Evolutionary conservation across 1,284 basidiomycete genomes (phyloP).

Genomic region (Schizophyllum commune): DNA sequence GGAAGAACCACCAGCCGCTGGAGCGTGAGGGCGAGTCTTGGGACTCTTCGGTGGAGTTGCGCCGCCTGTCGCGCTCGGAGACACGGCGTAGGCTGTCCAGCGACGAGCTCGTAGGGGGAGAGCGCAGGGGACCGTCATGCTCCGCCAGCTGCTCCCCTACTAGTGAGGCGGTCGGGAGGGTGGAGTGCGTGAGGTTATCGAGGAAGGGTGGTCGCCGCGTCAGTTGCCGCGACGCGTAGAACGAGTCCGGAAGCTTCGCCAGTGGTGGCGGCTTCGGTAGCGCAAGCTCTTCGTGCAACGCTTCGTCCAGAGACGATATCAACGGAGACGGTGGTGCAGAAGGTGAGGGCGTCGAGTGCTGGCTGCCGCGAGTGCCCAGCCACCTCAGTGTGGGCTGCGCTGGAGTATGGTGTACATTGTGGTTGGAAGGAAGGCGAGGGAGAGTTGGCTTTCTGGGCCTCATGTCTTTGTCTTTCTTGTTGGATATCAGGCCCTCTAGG

Average conservation of each 20-base stretch:
- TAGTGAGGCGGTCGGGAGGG: constrained; percentile 58
- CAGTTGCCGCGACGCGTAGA: constrained; percentile 23
- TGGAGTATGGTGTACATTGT: neutral
- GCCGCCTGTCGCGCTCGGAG: constrained; percentile 29
- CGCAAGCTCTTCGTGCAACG: constrained; percentile 29
- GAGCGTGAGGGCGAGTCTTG: constrained; percentile 10
- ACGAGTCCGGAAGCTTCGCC: constrained; percentile 37
- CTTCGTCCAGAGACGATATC: constrained; percentile 30
- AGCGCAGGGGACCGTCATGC: constrained; percentile 22
- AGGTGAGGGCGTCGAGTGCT: constrained; percentile 1
- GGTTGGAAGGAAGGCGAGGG: constrained; percentile 4
- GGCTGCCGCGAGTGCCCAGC: constrained; percentile 1
- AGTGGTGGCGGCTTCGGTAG: constrained; percentile 28
- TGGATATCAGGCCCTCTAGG: neutral
- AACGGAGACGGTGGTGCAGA: constrained; percentile 16
- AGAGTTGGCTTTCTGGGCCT: constrained; percentile 8
- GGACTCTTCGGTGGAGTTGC: constrained; percentile 16
- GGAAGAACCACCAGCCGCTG: constrained; percentile 45
- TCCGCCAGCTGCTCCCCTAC: constrained; percentile 26
- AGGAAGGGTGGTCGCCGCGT: constrained; percentile 50
- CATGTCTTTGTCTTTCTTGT: neutral
- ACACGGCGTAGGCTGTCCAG: constrained; percentile 58
- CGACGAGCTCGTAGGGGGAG: constrained; percentile 39
- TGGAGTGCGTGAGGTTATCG: constrained; percentile 51
- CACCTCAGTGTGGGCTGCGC: neutral